These are phyloP conservation scores for Rhizopogon sp. DNA, from an alignment of 768 basidiomycete genomes.

Conservation along the genomic window DNA sequence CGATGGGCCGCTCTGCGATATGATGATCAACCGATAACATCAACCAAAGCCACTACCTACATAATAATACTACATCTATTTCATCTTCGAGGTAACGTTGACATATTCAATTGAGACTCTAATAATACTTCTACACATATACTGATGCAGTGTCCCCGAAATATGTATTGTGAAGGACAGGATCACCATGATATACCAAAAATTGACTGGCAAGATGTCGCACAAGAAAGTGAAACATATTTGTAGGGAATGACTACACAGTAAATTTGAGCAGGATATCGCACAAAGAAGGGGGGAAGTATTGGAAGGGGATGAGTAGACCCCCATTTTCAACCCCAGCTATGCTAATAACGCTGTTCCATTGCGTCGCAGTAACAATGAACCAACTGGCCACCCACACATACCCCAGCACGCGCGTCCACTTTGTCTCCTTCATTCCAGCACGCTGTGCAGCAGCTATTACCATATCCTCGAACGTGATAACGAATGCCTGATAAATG, in stretches of 20 bases:
- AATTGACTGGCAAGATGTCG: too few species aligned
- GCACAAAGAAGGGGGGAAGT: background rate
- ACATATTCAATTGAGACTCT: too few species aligned
- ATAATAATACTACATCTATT: too few species aligned
- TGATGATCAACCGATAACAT: too few species aligned
- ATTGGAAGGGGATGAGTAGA: background rate
- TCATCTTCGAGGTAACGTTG: too few species aligned
- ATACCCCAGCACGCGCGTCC: conserved; percentile 15
- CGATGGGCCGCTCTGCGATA: too few species aligned
- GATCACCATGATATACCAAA: too few species aligned
- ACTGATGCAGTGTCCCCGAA: too few species aligned
- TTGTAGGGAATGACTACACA: background rate
- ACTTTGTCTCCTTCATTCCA: conserved; percentile 8
- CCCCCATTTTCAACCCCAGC: background rate
- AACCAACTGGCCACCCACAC: conserved; percentile 27
- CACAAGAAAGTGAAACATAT: too few species aligned
- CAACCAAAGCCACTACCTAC: too few species aligned
- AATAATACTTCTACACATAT: too few species aligned
- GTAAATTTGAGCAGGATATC: background rate
- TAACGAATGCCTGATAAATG: conserved; percentile 26
- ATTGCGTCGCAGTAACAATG: background rate
- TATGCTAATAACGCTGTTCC: background rate
- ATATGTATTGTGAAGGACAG: too few species aligned
- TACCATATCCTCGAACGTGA: conserved; percentile 29
- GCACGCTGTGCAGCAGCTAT: conserved; percentile 13